A percentile compares a stretch with the other conserved stretches of the same genome.
These are phyloP conservation scores for Histomonas meleagridis DNA, from an alignment of 208 protist genomes.

Conservation along the genomic window DNA sequence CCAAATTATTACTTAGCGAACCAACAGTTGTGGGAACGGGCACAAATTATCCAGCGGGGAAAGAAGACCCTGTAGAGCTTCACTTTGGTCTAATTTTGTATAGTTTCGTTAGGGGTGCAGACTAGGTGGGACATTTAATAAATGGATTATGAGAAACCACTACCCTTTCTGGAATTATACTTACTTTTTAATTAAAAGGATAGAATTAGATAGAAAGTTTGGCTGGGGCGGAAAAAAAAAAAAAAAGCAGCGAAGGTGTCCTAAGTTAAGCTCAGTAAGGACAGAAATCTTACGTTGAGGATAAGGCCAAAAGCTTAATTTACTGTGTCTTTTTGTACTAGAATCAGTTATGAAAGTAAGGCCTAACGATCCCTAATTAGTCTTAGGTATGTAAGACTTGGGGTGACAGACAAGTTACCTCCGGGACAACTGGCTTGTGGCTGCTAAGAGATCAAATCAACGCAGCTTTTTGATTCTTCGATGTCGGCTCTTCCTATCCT, in stretches of 20 bases:
- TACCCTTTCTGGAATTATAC: constrained; percentile 58
- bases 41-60: constrained; percentile 61
- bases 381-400: too few relatives aligned
- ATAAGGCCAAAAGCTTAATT: constrained; percentile 66
- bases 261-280: constrained; percentile 62
- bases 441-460: constrained; percentile 60
- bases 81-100: constrained; percentile 63
- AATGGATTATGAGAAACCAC: constrained; percentile 65
- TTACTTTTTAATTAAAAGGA: constrained; percentile 50
- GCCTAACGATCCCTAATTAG: constrained; percentile 68
- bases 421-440: constrained; percentile 60
- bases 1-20: constrained; percentile 57
- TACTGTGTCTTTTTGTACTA: constrained; percentile 65
- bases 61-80: constrained; percentile 70
- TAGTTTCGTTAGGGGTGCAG: constrained; percentile 59
- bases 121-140: constrained; percentile 58
- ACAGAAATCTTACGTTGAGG: constrained; percentile 64
- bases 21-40: constrained; percentile 43
- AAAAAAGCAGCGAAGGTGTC: constrained; percentile 64
- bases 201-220: constrained; percentile 61
- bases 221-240: constrained; percentile 65
- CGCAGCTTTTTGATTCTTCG: constrained; percentile 64
- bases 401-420: background rate
- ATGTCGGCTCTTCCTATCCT: constrained; percentile 66
- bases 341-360: constrained; percentile 64